Evolutionary conservation across 129 eudicot species (phyloP), one percentile per base, ranked within the genome.

Genomic region (Arctium lappa): DNA sequence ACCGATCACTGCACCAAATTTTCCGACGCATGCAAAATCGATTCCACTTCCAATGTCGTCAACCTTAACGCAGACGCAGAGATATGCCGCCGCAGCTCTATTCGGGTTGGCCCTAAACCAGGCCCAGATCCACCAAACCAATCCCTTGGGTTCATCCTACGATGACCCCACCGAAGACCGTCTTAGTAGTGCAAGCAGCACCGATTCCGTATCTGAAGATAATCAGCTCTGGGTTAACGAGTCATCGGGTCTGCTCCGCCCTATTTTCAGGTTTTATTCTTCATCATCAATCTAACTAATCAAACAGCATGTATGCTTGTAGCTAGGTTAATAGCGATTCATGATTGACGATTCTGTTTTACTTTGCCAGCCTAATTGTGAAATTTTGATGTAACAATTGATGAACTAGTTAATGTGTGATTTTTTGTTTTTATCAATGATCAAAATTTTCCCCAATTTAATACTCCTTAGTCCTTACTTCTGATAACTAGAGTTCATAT

Each of bases 31-130:
- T 73, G 40, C 84, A 37, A 73, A 39, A 74, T 63, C 7, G 10
- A 40, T 81, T 74, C 48, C 8, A 82, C 9, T 70, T 68, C 33
- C 46, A 33, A 81, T 78, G 86, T 1, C 91, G 34, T 82, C 94
- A 62, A 79, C 42, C 39, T 84, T 96, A 83, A 85, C 97, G 53
- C 90, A 91, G 81, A 85, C 90, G 78, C 95, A 96, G 87, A 86
- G 89, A 44, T 96, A 96, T 78, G 99, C 98, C 1, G 97, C 98
- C 29, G 98, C 89, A 56, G 94, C 96, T 27, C 88, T 96, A 65
- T 93, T 93, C 72, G 97, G 94, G 13, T 53, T 96, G 86, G 94
- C 99, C 36, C 86, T 96, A 42, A 89, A 89, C 91, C 94, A 91
- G 75, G 92, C 97, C 36, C 99, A 93, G 68, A 86, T 86, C 37